phyloP scores from a whole-genome alignment of 2,329 filamentous ascomycete species.

The Lizonia empirigonia region DNA sequence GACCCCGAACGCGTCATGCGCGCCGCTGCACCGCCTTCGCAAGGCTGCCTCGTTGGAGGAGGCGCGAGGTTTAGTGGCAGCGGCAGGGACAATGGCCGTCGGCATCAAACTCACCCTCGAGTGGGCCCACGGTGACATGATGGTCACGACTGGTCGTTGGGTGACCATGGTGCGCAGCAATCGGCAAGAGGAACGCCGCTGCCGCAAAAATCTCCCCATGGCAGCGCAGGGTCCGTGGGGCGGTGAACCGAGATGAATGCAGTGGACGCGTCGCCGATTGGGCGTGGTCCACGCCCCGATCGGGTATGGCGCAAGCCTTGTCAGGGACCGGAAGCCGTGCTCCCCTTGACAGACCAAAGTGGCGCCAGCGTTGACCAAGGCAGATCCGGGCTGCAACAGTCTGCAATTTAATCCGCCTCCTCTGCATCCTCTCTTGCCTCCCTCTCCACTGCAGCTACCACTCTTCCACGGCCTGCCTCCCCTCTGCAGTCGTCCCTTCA shows the following conservation, averaged over 20 bases:
- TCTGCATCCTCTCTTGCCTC: slow-evolving; percentile 24
- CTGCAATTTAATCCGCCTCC: slow-evolving; percentile 41
- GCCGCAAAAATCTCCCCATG: slow-evolving; percentile 28
- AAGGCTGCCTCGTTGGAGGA: slow-evolving; percentile 1
- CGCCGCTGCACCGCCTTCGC: slow-evolving; percentile 7
- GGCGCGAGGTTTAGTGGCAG: slow-evolving; percentile 2
- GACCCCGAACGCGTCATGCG: slow-evolving; percentile 12
- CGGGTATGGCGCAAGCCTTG: slow-evolving; percentile 11
- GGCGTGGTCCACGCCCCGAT: slow-evolving; percentile 6
- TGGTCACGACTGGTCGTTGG: slow-evolving; percentile 11
- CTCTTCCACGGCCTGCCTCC: slow-evolving; percentile 7
- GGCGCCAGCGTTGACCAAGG: slow-evolving; percentile 24
- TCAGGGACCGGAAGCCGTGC: slow-evolving; percentile 28
- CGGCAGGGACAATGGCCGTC: slow-evolving; percentile 3
- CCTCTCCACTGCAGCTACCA: slow-evolving; percentile 25
- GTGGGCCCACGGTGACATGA: slow-evolving; percentile 34
- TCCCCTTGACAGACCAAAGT: slow-evolving; percentile 37
- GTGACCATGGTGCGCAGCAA: slow-evolving; percentile 21
- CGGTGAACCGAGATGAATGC: slow-evolving; percentile 24
- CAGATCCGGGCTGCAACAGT: slow-evolving; percentile 32
- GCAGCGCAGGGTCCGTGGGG: slow-evolving; percentile 20
- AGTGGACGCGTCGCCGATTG: slow-evolving; percentile 20
- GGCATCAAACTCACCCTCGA: slow-evolving; percentile 8
- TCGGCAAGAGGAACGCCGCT: slow-evolving; percentile 23
- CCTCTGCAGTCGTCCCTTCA: slow-evolving; percentile 24